Evolutionary conservation across 1,284 basidiomycete species (phyloP).

Genomic region (Ustilago lituana): DNA sequence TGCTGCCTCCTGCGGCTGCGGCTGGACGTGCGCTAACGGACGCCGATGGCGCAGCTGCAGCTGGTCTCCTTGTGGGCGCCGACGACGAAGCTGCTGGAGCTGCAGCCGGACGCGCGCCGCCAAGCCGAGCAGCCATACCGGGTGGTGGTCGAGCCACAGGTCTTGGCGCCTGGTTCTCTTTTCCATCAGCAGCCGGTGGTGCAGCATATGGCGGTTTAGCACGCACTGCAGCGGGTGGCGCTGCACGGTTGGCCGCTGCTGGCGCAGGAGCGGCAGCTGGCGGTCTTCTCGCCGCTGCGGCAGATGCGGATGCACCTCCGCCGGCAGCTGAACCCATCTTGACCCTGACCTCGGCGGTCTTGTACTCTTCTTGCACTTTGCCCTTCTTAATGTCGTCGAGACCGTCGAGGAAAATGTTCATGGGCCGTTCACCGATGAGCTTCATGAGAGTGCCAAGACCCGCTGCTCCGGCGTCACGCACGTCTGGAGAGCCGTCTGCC

Average conservation of each 20-base stretch:
- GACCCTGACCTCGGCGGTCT: conserved; percentile 66
- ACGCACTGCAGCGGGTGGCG: conserved; percentile 23
- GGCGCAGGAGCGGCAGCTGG: conserved; percentile 18
- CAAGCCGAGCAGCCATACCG: conserved; percentile 16
- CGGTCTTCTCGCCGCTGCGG: conserved; percentile 23
- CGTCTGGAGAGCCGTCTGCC: conserved; percentile 89
- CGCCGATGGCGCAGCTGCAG: conserved; percentile 70
- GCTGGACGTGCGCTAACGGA: conserved; percentile 65
- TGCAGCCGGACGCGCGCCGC: conserved; percentile 25
- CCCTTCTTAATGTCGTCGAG: conserved; percentile 88
- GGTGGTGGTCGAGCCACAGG: conserved; percentile 27
- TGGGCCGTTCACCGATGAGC: conserved; percentile 91
- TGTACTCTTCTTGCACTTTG: conserved; percentile 91
- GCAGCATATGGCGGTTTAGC: conserved; percentile 30
- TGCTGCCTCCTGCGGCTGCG: conserved; percentile 70
- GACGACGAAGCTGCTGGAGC: conserved; percentile 13
- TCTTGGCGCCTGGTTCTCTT: conserved; percentile 41
- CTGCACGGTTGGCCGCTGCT: conserved; percentile 29
- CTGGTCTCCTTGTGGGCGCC: conserved; percentile 69
- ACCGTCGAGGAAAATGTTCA: conserved; percentile 86
- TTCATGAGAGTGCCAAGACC: conserved; percentile 93
- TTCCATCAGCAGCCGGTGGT: conserved; percentile 18
- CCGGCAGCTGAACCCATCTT: conserved; percentile 46
- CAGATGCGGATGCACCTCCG: conserved; percentile 16
- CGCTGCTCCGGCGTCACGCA: conserved; percentile 86